Base-by-base conservation (phyloP, 208 protist genomes). In the Vickermania ingenoplastis region DNA sequence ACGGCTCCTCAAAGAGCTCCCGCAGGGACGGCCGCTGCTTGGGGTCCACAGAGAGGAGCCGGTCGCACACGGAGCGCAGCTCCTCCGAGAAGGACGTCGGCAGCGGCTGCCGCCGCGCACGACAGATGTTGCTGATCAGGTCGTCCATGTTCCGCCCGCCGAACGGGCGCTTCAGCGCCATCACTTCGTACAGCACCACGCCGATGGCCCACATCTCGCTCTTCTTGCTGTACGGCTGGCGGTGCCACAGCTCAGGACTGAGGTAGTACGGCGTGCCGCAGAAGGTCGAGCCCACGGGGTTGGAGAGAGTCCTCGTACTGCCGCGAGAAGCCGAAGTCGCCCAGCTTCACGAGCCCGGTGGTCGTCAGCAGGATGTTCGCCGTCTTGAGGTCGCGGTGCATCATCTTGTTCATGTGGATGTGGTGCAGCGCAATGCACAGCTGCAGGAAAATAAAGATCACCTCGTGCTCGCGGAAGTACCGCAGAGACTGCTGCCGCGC, bases 141-240 rank as follows among this genome's bases (percentile, higher is more conserved):
- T 89, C 82, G 54, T 86, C 79, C 73, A 92, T 83, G 71, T 89
- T 95, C n/a, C 73, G 72, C 30, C 83, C 85, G 25, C 72, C 74
- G 66, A 95, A 95, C 17, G 89, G 83, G 27, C 84, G 89, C 60
- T 81, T 77, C 13, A 91, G 67, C 1, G 81, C 79, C 63, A 91
- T 89, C 17, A 95, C 73, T 53, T 95, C 89, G 61, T 92, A 95
- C 29, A 95, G 69, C 25, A 92, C 75, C 0, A 87, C 81, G 4
- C 89, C 89, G 1, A 97, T 69, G 0, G 87, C 76, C 94, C 94
- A 97, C 75, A 97, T 90, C 62, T 97, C 94, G 30, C 71, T 79
- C 71, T 97, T 97, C 52, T 94, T 85, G 73, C 93, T 95, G 77
- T 97, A 97, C 41, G 84, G 82, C 67, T 86, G 79, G 26, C 88